These are phyloP conservation scores for Phylloporus sp. DNA, from an alignment of 768 basidiomycete genomes.

Conservation along the genomic window DNA sequence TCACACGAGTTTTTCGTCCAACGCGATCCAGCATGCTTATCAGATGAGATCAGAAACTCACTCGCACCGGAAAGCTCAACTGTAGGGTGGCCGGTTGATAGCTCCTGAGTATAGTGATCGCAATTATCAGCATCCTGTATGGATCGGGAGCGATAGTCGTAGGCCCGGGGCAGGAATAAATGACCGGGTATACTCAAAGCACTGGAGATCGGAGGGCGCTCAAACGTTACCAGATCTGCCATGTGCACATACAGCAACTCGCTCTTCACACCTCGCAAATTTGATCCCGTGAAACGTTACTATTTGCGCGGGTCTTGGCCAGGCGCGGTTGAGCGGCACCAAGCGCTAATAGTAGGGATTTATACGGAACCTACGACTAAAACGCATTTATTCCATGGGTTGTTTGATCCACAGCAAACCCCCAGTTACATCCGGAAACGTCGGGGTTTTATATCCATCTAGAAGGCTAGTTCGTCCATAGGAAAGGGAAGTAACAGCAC, in stretches of 20 bases:
- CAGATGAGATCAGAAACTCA: too few species aligned
- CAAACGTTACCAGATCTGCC: not conserved
- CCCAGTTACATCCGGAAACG: not conserved
- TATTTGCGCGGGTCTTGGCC: not conserved
- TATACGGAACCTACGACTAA: slow-evolving; percentile 1
- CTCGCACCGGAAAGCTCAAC: too few species aligned
- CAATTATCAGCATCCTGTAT: not conserved
- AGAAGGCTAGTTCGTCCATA: not conserved
- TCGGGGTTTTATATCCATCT: not conserved
- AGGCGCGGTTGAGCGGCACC: not conserved
- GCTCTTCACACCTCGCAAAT: not conserved
- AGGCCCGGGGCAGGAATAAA: too few species aligned
- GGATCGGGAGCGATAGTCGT: not conserved
- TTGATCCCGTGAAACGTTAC: not conserved
- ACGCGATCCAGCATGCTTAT: too few species aligned
- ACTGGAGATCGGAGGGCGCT: not conserved
- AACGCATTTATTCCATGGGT: not conserved
- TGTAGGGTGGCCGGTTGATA: too few species aligned
- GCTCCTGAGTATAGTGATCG: too few species aligned
- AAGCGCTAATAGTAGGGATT: slow-evolving; percentile 1
- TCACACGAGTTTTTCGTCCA: not conserved
- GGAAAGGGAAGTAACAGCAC: not conserved
- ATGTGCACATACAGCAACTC: not conserved
- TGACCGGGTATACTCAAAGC: not conserved
- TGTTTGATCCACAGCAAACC: not conserved